Evolutionary conservation across 2,329 filamentous ascomycete species (phyloP).

Genomic region (Fusarium lyarnte): DNA sequence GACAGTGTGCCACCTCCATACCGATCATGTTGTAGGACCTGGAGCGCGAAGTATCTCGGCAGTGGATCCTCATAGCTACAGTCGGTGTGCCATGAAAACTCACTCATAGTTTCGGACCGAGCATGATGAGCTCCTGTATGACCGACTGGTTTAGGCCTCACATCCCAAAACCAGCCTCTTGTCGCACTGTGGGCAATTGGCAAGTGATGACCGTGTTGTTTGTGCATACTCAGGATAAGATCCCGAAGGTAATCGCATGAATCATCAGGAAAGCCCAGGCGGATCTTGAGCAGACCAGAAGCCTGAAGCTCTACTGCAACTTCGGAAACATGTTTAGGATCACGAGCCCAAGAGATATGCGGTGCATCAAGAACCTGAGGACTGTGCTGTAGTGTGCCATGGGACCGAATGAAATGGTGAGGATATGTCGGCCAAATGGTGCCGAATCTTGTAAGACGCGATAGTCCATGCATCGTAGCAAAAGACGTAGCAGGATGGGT

Average conservation of each 20-base stretch:
- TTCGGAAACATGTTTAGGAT: background rate
- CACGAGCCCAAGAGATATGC: background rate
- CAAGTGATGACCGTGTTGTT: constrained; percentile 47
- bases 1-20: constrained; percentile 54
- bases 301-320: constrained; percentile 27
- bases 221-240: constrained; percentile 48
- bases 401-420: background rate
- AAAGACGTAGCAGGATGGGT: background rate
- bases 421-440: background rate
- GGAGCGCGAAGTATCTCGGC: constrained; percentile 53
- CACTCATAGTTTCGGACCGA: constrained; percentile 53
- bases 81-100: constrained; percentile 57
- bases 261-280: constrained; percentile 46
- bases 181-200: constrained; percentile 54
- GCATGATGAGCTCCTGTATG: constrained; percentile 48
- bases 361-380: background rate
- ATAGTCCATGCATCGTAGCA: background rate
- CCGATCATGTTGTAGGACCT: constrained; percentile 53
- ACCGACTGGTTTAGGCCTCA: constrained; percentile 46
- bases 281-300: constrained; percentile 50
- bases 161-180: constrained; percentile 57
- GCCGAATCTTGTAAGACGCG: background rate
- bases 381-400: background rate
- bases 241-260: constrained; percentile 48
- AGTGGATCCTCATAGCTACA: constrained; percentile 53